A percentile compares a stretch with the other conserved stretches of the same genome.
These are phyloP conservation scores for Lenzites betulinus DNA, from an alignment of 768 basidiomycete genomes.

Conservation along the genomic window DNA sequence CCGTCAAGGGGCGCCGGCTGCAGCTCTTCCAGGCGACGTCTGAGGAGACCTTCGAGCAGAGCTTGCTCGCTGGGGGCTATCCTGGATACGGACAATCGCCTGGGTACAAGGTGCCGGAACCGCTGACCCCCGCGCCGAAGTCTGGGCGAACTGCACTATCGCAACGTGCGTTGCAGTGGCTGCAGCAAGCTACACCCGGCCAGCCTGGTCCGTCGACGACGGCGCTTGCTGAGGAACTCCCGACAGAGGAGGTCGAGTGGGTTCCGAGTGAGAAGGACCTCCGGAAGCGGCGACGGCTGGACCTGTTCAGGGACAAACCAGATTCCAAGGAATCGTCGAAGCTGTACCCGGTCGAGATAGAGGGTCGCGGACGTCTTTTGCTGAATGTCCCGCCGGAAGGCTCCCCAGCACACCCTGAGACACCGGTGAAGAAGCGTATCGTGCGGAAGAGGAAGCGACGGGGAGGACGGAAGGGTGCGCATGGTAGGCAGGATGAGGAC, in stretches of 20 bases:
- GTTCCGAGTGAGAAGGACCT: constrained; percentile 54
- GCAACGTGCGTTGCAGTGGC: constrained; percentile 60
- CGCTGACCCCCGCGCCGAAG: constrained; percentile 23
- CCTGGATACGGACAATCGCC: constrained; percentile 56
- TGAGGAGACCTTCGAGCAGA: constrained; percentile 84
- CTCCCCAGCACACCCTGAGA: constrained; percentile 31
- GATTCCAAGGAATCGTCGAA: constrained; percentile 38
- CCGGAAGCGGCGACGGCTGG: constrained; percentile 66
- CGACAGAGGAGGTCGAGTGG: constrained; percentile 10
- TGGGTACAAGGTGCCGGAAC: constrained; percentile 28
- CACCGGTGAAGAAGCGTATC: constrained; percentile 40
- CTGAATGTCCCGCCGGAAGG: constrained; percentile 54
- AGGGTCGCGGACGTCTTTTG: constrained; percentile 72
- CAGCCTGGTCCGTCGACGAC: constrained; percentile 37
- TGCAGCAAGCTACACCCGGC: constrained; percentile 45
- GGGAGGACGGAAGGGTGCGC: constrained; percentile 14
- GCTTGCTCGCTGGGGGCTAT: constrained; percentile 81
- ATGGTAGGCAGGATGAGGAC: constrained; percentile 26
- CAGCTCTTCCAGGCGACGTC: constrained; percentile 81
- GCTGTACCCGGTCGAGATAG: constrained; percentile 64
- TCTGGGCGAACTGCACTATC: constrained; percentile 15
- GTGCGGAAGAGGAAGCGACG: constrained; percentile 54
- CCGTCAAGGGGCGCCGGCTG: constrained; percentile 69
- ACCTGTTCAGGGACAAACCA: constrained; percentile 58
- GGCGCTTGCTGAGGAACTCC: constrained; percentile 30